Evolutionary conservation across 768 basidiomycete genomes (phyloP).

Genomic region (Lactifluus piperatus): DNA sequence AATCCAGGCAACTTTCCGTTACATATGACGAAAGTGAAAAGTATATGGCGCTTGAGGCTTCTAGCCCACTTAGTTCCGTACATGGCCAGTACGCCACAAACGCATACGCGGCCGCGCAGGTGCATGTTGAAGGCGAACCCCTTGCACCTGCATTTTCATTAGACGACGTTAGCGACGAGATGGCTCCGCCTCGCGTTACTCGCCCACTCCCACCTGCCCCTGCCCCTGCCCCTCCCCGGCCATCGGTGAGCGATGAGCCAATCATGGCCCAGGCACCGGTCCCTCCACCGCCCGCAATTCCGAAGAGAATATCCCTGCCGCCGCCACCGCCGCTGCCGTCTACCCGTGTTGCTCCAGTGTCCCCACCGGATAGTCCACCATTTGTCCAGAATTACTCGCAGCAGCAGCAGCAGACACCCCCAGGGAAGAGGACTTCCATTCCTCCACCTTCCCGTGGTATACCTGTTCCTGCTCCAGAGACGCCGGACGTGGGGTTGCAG

Average conservation of each 20-base stretch:
- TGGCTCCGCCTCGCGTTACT: conserved; percentile 27
- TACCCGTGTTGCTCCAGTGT: conserved; percentile 5
- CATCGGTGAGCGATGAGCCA: conserved; percentile 18
- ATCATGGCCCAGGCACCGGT: neutral
- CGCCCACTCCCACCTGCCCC: conserved; percentile 30
- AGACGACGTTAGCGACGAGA: conserved; percentile 23
- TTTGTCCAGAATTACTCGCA: neutral
- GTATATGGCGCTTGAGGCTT: neutral
- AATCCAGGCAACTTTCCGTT: neutral
- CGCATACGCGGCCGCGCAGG: neutral
- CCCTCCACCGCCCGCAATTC: neutral
- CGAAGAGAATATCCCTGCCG: conserved; percentile 14
- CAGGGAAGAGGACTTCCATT: conserved; percentile 6
- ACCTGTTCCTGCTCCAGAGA: neutral
- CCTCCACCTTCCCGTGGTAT: conserved; percentile 8
- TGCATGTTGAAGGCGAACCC: neutral
- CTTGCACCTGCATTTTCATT: conserved; percentile 13
- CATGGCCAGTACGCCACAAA: neutral
- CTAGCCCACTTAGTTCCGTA: conserved; percentile 2
- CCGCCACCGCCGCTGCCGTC: conserved; percentile 18
- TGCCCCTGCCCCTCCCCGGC: conserved; percentile 22
- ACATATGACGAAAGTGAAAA: conserved; percentile 5
- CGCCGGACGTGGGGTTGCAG: neutral
- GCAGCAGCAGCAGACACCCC: conserved; percentile 1
- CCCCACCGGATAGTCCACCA: neutral